Base-by-base conservation (phyloP, 1,284 basidiomycete species). In the Trametes versicolor region DNA sequence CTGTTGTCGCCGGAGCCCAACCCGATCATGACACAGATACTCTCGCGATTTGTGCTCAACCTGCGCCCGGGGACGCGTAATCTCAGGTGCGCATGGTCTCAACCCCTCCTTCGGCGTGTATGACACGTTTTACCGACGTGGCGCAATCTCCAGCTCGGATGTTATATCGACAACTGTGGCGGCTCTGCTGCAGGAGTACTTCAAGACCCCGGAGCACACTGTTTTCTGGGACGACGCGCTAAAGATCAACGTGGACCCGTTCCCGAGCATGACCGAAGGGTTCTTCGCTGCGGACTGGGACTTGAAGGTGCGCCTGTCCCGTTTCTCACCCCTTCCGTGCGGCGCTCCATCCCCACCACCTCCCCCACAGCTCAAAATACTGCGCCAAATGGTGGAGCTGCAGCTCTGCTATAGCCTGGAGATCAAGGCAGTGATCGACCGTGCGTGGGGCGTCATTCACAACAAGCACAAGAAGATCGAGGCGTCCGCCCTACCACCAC, bases 21-120 rank as follows among this genome's bases (percentile, higher is more conserved):
- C 78, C 82, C 85, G 67, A 83, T 93, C 72, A 81, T 94, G 68
- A 88, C 86, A 52, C 84, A 86, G 72, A 81, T 94, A 72, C 85
- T 94, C 49, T 82, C 83, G 69, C 86, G 87, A 68, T 94, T 94
- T 75, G 84, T 94, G 70, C 81, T 89, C 70, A 93, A 93, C 77
- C 85, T 94, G 71, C 86, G 87, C 74, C 92, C 93, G 39, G 87
- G 89, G 76, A 89, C 92, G 87, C 90, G 92, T 88, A 93, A 93
- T 82, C 83, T 91, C 77, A 92, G 88, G 92, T 92, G 79, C 79
- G 87, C 76, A 75, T 76, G 73, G 75, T 59, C 60, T 64, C 68
- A 72, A 70, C 69, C 63, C 73, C 71, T 69, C 65, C 54, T 53
- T 63, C 49, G 70, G 70, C 58, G 58, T 56, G 63, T 63, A 70